Base-by-base conservation (phyloP, 2,329 filamentous ascomycete genomes). In the Cryphonectria naterciae region DNA sequence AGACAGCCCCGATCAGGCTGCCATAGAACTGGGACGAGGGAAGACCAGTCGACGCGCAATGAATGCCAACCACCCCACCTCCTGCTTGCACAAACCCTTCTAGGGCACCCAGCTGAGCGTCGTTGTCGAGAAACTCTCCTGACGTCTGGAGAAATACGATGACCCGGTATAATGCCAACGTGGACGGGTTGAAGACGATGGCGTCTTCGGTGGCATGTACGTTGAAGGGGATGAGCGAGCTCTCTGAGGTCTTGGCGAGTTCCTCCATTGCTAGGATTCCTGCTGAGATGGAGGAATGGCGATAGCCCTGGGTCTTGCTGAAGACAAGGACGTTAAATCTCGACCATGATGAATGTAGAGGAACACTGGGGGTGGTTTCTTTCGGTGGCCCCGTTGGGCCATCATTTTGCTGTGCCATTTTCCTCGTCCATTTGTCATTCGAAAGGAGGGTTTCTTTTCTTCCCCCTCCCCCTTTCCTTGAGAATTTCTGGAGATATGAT, bases 61-160 rank as follows among this genome's bases (percentile, higher is more conserved):
- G 82, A n/a, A 84, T 76, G 32, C 77, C 82, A 0, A 84, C 81
- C 54, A 83, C 75, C 2, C 82, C 81, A 28, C 80, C 80, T 17
- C 82, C 81, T 25, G 68, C 62, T 19, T 73, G 75, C 37, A 83
- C 77, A 56, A 79, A 82, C 4, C 49, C 70, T 69, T 80, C 75
- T 39, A 84, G 73, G 0, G 78, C 79, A 0, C 70, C 75, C 1
- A 83, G 72, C 71, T 84, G 79, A 0, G 72, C 54, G 0, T 68
- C 61, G 37, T 74, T 69, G 63, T 72, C 74, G n/a, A 84, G 75
- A 66, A 83, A 79, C 39, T 81, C 78, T 60, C 82, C 82, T 13
- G 81, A 80, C 6, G 75, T 77, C 58, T 83, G 81, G 11, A 83
- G 76, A 32, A 84, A 79, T 15, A 84, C 75, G 28, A 84, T 72